A percentile compares a stretch with the other conserved stretches of the same genome.
These are phyloP conservation scores for Cucumis melo DNA, from an alignment of 306 rosid species.

Conservation along the genomic window DNA sequence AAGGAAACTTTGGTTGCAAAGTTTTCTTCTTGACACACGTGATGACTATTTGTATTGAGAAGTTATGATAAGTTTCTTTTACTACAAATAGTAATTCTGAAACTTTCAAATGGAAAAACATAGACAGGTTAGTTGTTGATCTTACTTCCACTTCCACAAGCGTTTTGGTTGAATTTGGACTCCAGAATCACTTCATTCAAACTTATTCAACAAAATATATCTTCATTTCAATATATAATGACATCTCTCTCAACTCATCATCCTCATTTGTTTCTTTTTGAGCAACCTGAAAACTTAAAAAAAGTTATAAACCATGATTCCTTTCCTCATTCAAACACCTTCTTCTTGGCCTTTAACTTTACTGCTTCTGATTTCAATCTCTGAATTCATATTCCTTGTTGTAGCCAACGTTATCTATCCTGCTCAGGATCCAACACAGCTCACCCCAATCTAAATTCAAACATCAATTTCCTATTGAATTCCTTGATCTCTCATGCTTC, in stretches of 20 bases:
- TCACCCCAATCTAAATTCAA: neutral
- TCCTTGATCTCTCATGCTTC: conserved; percentile 4
- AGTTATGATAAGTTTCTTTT: neutral
- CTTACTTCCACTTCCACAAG: too few species aligned
- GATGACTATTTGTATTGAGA: neutral
- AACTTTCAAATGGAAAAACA: neutral
- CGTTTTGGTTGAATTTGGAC: neutral
- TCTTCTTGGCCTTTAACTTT: neutral
- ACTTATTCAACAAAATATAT: neutral
- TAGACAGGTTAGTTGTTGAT: neutral
- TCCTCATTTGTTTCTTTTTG: neutral
- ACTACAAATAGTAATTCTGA: neutral
- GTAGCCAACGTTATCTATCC: neutral
- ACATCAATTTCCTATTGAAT: neutral
- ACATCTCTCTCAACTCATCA: neutral
- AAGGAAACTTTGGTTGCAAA: neutral
- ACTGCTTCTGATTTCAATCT: neutral
- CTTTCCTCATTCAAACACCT: neutral
- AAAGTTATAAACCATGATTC: neutral
- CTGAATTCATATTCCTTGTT: neutral
- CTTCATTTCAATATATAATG: neutral
- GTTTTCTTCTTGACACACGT: neutral
- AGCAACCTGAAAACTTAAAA: neutral
- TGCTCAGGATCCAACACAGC: neutral
- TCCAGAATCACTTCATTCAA: neutral